Evolutionary conservation across 2,329 filamentous ascomycete species (phyloP).

Genomic region (Fusarium decemcellulare): DNA sequence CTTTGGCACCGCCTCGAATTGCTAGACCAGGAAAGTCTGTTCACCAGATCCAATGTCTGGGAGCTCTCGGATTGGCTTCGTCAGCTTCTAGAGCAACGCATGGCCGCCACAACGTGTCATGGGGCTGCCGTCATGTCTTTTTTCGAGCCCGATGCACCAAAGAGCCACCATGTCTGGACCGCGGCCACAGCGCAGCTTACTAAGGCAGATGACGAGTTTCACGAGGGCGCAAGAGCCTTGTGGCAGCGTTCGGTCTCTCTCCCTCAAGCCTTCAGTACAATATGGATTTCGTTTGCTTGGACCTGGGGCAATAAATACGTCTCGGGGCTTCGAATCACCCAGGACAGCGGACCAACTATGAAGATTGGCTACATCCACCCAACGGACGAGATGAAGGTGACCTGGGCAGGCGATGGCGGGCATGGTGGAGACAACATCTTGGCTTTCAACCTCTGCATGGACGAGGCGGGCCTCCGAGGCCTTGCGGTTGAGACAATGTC

Average conservation of each 20-base stretch:
- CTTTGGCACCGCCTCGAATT: background rate
- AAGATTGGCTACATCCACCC: background rate
- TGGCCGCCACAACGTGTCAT: background rate
- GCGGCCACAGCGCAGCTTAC: background rate
- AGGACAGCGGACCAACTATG: background rate
- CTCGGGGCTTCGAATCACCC: background rate
- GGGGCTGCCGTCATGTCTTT: background rate
- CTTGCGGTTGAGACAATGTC: background rate
- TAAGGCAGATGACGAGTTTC: background rate
- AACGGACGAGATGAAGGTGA: background rate
- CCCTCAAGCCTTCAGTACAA: background rate
- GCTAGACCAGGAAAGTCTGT: too few species aligned
- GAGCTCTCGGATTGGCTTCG: background rate
- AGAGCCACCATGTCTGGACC: background rate
- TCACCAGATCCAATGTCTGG: background rate
- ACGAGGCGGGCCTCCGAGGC: background rate
- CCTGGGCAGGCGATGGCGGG: background rate
- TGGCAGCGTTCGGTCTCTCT: background rate
- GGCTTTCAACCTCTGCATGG: background rate
- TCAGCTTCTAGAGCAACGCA: background rate
- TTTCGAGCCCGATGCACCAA: background rate
- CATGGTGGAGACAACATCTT: background rate
- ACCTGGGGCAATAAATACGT: background rate
- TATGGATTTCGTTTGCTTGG: background rate
- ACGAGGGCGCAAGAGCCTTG: background rate